phyloP scores from a whole-genome alignment of 768 basidiomycete species.

The Boletus rex-veris region DNA sequence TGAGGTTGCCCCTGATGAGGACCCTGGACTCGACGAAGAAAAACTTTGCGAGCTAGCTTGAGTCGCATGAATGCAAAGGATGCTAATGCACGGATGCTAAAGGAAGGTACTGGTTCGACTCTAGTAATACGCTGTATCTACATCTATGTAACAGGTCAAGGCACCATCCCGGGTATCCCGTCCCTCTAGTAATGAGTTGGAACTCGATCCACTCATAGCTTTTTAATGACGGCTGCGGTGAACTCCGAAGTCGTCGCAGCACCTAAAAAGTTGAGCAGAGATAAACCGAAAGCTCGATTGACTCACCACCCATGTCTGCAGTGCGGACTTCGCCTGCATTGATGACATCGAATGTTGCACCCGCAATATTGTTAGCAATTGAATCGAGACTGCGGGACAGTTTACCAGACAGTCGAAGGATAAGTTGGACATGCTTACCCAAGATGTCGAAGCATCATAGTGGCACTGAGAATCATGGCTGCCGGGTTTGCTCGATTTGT shows the following conservation, averaged over 20 bases:
- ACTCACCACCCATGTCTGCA: conserved; percentile 91
- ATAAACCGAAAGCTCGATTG: not conserved
- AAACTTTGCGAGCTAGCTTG: conserved; percentile 28
- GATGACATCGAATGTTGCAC: conserved; percentile 90
- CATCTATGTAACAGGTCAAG: conserved; percentile 24
- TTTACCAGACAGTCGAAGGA: conserved; percentile 15
- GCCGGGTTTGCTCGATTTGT: conserved; percentile 95
- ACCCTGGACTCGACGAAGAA: conserved; percentile 44
- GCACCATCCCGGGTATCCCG: not conserved
- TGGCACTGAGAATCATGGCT: conserved; percentile 94
- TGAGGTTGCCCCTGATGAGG: conserved; percentile 48
- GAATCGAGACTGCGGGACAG: conserved; percentile 64
- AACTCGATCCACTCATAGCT: conserved; percentile 41
- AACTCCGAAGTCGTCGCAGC: conserved; percentile 92
- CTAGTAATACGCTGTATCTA: conserved; percentile 18
- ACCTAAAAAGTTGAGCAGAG: conserved; percentile 42
- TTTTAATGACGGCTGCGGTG: conserved; percentile 87
- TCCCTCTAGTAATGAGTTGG: not conserved
- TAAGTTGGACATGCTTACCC: conserved; percentile 51
- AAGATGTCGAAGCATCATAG: conserved; percentile 96
- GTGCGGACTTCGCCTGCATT: conserved; percentile 85
- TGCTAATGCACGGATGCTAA: not conserved
- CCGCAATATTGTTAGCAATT: conserved; percentile 91
- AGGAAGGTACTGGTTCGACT: conserved; percentile 16
- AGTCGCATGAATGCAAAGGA: not conserved